A percentile compares a stretch with the other conserved stretches of the same genome.
Evolutionary conservation across 345 rosid species (phyloP).

Genomic region (Boechera retrofracta): DNA sequence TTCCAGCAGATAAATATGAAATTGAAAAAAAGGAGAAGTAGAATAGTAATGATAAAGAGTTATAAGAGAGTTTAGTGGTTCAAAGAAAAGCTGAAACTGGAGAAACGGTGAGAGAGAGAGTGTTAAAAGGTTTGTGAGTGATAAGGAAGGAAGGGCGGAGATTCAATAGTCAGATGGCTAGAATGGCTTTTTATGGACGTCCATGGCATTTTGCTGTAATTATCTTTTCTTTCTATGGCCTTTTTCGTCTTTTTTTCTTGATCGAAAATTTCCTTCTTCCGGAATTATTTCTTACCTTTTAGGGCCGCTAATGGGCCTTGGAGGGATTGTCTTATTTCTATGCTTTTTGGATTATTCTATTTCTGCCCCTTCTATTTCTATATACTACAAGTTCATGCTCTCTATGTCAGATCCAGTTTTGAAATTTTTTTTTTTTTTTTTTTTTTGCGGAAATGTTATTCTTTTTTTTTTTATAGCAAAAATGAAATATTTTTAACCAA

Average conservation of each 20-base stretch:
- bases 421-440: background rate
- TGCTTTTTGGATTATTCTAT: background rate
- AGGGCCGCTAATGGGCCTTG: conserved; percentile 35
- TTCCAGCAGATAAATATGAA: background rate
- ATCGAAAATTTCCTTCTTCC: background rate
- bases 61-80: conserved; percentile 39
- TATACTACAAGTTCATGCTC: background rate
- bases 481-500: no score
- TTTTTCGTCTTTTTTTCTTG: background rate
- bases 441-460: background rate
- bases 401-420: background rate
- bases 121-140: conserved; percentile 50
- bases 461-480: no score
- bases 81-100: conserved; percentile 47
- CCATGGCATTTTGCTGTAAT: conserved; percentile 47
- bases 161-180: conserved; percentile 69
- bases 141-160: conserved; percentile 99
- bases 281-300: conserved; percentile 1
- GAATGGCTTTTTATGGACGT: conserved; percentile 63
- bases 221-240: conserved; percentile 41
- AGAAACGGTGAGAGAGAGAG: conserved; percentile 44
- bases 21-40: background rate
- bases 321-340: background rate
- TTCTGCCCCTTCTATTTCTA: conserved; percentile 10
- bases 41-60: conserved; percentile 22